Evolutionary conservation across 768 basidiomycete genomes (phyloP).

Genomic region (Boletus pseudopeckii): DNA sequence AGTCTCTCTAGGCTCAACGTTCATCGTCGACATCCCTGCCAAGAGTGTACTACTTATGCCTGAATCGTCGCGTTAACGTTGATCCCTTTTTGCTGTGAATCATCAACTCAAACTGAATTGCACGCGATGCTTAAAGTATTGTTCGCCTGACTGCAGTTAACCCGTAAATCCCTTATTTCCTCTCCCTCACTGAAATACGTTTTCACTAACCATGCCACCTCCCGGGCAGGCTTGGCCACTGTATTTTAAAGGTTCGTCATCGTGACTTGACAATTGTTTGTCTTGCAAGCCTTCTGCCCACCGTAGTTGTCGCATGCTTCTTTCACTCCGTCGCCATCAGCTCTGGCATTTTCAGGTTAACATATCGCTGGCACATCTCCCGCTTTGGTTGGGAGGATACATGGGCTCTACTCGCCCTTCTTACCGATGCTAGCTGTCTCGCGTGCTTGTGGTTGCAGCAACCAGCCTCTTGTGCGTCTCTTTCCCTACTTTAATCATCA

Average conservation of each 20-base stretch:
- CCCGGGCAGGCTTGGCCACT: slow-evolving; percentile 16
- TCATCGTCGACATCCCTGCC: no score
- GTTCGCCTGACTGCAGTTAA: not conserved
- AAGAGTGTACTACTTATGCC: no score
- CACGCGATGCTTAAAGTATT: not conserved
- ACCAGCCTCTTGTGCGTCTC: slow-evolving; percentile 3
- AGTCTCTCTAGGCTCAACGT: no score
- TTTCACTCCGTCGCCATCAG: slow-evolving; percentile 12
- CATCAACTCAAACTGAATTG: no score
- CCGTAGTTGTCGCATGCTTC: slow-evolving; percentile 2
- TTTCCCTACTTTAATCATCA: not conserved
- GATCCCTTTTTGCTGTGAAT: no score
- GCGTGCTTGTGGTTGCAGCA: slow-evolving; percentile 2
- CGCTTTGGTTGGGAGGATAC: slow-evolving; percentile 17
- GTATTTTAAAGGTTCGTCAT: slow-evolving; percentile 11
- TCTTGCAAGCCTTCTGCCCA: not conserved
- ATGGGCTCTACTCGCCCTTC: slow-evolving; percentile 16
- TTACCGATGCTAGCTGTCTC: slow-evolving; percentile 10
- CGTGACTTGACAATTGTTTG: not conserved
- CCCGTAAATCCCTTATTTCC: not conserved
- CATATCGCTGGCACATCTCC: slow-evolving; percentile 13
- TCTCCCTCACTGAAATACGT: not conserved
- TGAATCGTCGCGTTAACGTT: no score
- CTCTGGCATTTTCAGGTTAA: slow-evolving; percentile 13
- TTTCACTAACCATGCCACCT: slow-evolving; percentile 8